A percentile compares a stretch with the other conserved stretches of the same genome.
Evolutionary conservation across 768 basidiomycete genomes (phyloP).

Genomic region (Trametes cubensis): DNA sequence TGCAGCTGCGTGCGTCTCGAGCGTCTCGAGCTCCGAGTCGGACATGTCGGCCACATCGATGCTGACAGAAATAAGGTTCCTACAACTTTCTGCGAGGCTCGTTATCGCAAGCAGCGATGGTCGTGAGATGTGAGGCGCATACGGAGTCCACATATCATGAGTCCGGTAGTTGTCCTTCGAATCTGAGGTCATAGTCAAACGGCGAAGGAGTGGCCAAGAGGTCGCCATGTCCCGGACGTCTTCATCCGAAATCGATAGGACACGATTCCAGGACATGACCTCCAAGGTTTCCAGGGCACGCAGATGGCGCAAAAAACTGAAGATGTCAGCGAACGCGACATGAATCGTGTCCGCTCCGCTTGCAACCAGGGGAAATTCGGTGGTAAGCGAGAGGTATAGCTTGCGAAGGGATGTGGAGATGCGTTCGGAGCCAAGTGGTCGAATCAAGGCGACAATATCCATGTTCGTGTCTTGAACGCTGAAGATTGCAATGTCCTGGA

Average conservation of each 20-base stretch:
- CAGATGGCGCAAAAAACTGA: background rate
- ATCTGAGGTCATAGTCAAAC: background rate
- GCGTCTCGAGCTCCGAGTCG: background rate
- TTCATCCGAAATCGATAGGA: background rate
- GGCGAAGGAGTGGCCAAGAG: background rate
- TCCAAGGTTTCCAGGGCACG: background rate
- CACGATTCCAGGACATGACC: background rate
- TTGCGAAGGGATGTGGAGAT: background rate
- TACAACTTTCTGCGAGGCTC: background rate
- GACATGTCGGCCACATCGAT: background rate
- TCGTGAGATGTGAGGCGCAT: background rate
- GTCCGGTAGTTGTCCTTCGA: background rate
- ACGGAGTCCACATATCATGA: background rate
- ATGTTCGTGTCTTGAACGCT: background rate
- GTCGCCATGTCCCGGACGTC: background rate
- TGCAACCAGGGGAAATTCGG: background rate
- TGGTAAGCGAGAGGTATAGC: background rate
- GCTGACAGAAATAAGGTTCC: background rate
- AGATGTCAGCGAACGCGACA: background rate
- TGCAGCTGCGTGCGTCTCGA: background rate
- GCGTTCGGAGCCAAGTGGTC: background rate
- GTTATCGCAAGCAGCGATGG: background rate
- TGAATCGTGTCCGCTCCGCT: background rate
- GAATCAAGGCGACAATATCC: background rate
- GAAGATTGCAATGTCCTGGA: background rate